Evolutionary conservation across 129 eudicot genomes (phyloP), one percentile per base, ranked within the genome.

Genomic region (Glebionis coronaria): DNA sequence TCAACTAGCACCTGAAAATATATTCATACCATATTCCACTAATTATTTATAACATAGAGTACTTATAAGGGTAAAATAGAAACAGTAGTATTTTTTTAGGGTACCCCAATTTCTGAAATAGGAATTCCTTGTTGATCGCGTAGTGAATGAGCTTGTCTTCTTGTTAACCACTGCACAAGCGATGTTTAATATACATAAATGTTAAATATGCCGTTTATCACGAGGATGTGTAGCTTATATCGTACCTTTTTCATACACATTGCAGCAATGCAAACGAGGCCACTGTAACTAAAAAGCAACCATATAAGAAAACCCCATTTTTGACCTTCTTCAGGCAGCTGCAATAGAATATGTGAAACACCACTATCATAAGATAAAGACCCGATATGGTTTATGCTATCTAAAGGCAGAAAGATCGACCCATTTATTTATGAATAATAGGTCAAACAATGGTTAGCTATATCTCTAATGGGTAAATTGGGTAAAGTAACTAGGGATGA

Each of bases 71-170:
- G 42, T 35, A 35, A 35, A 35, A 35, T 5, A 35, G 42, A 35
- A 35, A 35, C 42, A 35, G 42, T 35, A 35, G 42, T 35, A 35
- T 6, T 8, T 11, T n/a, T 56, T 44, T 19, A 20, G 3, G 14
- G 77, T 86, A 93, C 98, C 88, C 97, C 91, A 50, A 54, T 79
- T 82, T 93, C 97, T 67, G 98, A 93, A 75, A 86, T 74, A 44
- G 97, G 98, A 67, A 93, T 88, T 61, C 98, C 98, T 58, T 89
- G 98, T 80, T 93, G 98, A 61, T 92, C 95, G 23, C 98, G 97
- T 68, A 88, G 38, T 35, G 78, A 63, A 75, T 93, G 97, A 27
- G 95, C 95, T 71, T 84, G 92, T 40, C 98, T 81, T 87, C 98
- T 82, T 69, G 90, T 84, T 67, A 93, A 65, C 98, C 98, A 93